Evolutionary conservation across 805 yeast genomes (phyloP), one percentile per base, ranked within the genome.

Genomic region (Myxozyma monticola): DNA sequence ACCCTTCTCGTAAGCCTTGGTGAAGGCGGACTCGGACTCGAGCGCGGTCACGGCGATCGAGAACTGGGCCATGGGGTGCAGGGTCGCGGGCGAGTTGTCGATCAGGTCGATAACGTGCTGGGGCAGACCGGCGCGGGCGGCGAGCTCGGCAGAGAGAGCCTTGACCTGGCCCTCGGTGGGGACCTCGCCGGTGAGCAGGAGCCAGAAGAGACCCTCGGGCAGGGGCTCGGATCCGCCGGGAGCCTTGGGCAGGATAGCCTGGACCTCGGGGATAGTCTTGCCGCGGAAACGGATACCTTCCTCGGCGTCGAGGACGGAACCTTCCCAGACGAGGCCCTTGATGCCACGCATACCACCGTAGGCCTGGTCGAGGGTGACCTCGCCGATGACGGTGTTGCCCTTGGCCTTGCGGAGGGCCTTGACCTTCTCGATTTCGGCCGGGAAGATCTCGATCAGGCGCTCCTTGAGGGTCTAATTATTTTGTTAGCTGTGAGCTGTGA

Each of bases 261-360:
- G 86, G 66, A 84, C 76, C 60, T 85, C 90, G 58, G 90, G 90
- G 62, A 85, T 86, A 59, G 93, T 85, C 68, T 77, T 76, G 62
- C 91, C 91, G 71, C 91, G 83, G 78, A 85, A 85, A 68, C 89
- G 80, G 66, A 85, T 86, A 70, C 95, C 95, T 71, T 85, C 93
- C 59, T 79, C 80, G 52, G 95, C 85, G 68, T 85, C 95, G 63
- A 85, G 73, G 28, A 85, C 91, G 42, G 91, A 84, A 60, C 91
- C 91, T 76, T 85, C 95, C 93, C 93, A 85, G 46, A 85, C 89
- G 56, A 86, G 75, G 62, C 88, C 87, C 71, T 83, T 82, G 70
- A 85, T 83, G 67, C 95, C 95, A 70, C 95, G 79, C 90, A 83
- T 83, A 75, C 95, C 95, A 74, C 95, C 95, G 72, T 85, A 86